phyloP scores from a whole-genome alignment of 2,329 filamentous ascomycete genomes.

The Xylogone sp. region DNA sequence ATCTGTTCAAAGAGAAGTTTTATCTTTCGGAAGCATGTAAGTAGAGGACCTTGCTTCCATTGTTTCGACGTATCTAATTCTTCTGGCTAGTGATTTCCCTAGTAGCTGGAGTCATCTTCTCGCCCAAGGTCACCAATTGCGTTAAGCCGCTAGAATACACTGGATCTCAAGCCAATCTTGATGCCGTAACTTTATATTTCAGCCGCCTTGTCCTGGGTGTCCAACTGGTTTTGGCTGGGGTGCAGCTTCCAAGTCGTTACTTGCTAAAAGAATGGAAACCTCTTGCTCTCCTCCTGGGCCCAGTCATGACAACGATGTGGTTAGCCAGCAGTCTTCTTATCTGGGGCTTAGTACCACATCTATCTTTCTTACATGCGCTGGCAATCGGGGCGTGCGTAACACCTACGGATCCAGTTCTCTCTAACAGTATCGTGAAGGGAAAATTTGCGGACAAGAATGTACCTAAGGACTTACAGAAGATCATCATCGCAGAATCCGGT shows the following conservation, averaged over 20 bases:
- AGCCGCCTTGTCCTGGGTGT: conserved; percentile 84
- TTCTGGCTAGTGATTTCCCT: conserved; percentile 69
- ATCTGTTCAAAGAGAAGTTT: conserved; percentile 82
- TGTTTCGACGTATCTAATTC: conserved; percentile 1
- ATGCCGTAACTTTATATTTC: conserved; percentile 77
- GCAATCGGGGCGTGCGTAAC: conserved; percentile 84
- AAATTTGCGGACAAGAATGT: conserved; percentile 92
- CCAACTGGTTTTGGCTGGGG: conserved; percentile 82
- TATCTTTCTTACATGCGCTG: conserved; percentile 74
- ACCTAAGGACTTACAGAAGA: conserved; percentile 74
- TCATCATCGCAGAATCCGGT: conserved; percentile 75
- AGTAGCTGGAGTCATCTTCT: conserved; percentile 73
- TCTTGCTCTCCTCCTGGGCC: conserved; percentile 70
- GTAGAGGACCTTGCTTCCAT: conserved; percentile 24
- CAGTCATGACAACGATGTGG: conserved; percentile 88
- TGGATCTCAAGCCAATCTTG: conserved; percentile 52
- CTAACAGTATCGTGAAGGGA: conserved; percentile 87
- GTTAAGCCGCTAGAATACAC: conserved; percentile 76
- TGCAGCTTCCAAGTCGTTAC: conserved; percentile 83
- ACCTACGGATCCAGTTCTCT: conserved; percentile 84
- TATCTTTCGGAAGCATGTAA: conserved; percentile 86
- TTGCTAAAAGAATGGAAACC: conserved; percentile 75
- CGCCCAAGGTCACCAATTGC: conserved; percentile 72
- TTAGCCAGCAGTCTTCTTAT: conserved; percentile 72
- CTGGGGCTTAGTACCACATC: conserved; percentile 69